phyloP scores from a whole-genome alignment of 768 basidiomycete genomes.

The Mycena sanguinolenta region DNA sequence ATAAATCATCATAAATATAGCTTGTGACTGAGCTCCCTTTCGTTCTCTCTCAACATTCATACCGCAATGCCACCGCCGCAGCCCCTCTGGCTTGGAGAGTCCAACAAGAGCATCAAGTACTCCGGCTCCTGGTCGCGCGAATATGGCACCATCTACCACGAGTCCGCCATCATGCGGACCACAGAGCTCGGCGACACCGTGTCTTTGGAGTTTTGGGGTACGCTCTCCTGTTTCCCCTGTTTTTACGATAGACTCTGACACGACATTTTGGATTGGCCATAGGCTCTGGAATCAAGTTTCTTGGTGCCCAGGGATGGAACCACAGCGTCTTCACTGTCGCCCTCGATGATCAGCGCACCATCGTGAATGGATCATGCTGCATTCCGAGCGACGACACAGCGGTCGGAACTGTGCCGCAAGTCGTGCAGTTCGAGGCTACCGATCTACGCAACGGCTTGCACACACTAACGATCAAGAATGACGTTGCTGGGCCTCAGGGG shows the following conservation, averaged over 20 bases:
- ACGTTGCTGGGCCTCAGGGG: no score
- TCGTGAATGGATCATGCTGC: neutral
- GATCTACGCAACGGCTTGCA: neutral
- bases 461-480: neutral
- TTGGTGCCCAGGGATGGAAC: neutral
- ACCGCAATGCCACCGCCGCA: no score
- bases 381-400: neutral
- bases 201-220: neutral
- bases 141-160: neutral
- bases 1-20: no score
- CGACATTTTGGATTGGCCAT: fast-evolving
- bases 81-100: no score
- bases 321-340: neutral
- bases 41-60: no score
- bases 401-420: neutral
- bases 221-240: neutral
- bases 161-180: neutral
- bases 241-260: no score
- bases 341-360: neutral
- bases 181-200: neutral
- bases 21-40: no score
- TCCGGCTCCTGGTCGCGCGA: neutral
- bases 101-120: no score
- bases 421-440: neutral
- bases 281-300: neutral